A percentile compares a stretch with the other conserved stretches of the same genome.
These are phyloP conservation scores for Boechera divaricarpa DNA, from an alignment of 345 rosid genomes.

Conservation along the genomic window DNA sequence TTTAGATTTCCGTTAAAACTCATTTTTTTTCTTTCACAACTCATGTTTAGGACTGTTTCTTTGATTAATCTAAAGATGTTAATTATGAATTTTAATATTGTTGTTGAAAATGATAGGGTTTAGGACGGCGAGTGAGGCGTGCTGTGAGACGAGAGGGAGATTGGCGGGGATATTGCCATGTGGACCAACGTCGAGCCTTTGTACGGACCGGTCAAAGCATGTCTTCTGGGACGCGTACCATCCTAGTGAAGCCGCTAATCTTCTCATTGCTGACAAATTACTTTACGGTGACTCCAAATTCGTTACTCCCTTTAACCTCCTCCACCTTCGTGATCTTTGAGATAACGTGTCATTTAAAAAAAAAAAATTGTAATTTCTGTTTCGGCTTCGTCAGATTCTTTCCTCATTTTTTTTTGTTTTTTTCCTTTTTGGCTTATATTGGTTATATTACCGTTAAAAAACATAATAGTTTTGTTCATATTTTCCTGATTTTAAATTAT, in stretches of 20 bases:
- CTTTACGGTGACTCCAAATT: slow-evolving; percentile 57
- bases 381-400: not conserved
- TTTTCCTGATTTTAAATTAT: not conserved
- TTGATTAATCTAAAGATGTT: not conserved
- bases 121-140: slow-evolving; percentile 70
- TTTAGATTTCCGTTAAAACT: no score
- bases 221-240: slow-evolving; percentile 95
- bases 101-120: slow-evolving; percentile 55
- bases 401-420: not conserved
- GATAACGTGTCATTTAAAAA: no score
- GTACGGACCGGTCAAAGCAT: slow-evolving; percentile 66
- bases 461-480: not conserved
- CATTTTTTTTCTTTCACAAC: no score
- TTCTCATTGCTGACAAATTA: slow-evolving; percentile 65
- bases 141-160: slow-evolving; percentile 83
- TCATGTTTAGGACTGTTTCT: no score
- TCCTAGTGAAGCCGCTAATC: slow-evolving; percentile 83
- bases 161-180: slow-evolving; percentile 89
- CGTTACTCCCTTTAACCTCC: slow-evolving; percentile 69
- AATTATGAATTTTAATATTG: not conserved
- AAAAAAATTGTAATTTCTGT: not conserved
- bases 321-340: slow-evolving; percentile 69
- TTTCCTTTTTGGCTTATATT: not conserved
- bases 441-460: not conserved
- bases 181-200: slow-evolving; percentile 77